Base-by-base conservation (phyloP, 2,329 filamentous ascomycete genomes). In the Fusarium sp. region DNA sequence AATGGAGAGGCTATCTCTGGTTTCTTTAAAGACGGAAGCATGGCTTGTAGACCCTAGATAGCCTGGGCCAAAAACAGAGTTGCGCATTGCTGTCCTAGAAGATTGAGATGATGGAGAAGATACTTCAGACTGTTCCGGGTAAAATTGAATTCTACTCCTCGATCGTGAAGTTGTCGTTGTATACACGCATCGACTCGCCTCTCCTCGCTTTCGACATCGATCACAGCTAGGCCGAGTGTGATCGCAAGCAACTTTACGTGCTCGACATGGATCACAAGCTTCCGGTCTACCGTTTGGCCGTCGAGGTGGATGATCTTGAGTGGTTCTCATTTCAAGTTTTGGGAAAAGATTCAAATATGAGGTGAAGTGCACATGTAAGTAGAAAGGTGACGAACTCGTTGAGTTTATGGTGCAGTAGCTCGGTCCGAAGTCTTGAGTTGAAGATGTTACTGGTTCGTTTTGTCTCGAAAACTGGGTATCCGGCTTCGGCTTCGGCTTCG, bases 21-120 rank as follows among this genome's bases (percentile, higher is more conserved):
- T 80, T 59, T 82, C 82, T 29, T 80, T 78, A 25, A 80, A 81
- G 16, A 82, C 79, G 11, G 77, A 75, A 34, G 75, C 79, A 64
- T 81, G 81, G 62, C 81, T 83, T 5, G 81, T 83, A 62, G 79
- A 80, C 33, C 82, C 82, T n/a, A 84, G 76, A 68, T 83, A 83
- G 3, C 82, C 82, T 1, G 72, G 57, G 4, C 56, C 64, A 8
- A 67, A 64, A 4, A 75, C 58, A n/a, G 73, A 65, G 34, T 56
- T 65, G 44, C 60, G 63, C 13, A 60, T 42, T 42, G 64, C 64
- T 8, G 40, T 46, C 14, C 54, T 68, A 11, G 14, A 20, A 6
- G 46, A 63, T 62, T 20, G 66, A 38, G 36, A 67, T 57, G 46
- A 42, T 31, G 9, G 57, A 23, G 25, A 31, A 44, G 18, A 33